Conservation (phyloP, 2,329 filamentous ascomycete genomes). For the Trichoderma hamatum region DNA sequence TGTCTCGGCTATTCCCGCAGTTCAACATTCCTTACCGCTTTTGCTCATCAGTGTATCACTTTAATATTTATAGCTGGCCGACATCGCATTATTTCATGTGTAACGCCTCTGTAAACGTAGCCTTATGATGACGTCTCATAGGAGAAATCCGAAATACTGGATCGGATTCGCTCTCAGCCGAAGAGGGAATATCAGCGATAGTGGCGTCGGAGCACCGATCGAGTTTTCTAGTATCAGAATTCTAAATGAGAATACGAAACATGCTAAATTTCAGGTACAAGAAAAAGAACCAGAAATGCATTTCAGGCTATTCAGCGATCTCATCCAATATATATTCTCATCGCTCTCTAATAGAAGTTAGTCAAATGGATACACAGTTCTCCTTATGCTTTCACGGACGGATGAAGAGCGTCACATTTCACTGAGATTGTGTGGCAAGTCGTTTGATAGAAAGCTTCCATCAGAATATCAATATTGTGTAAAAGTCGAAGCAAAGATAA, state of each 20-base stretch:
- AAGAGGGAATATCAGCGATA: background rate
- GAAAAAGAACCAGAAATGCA: background rate
- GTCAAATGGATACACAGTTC: background rate
- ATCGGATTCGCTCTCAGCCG: background rate
- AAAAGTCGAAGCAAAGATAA: background rate
- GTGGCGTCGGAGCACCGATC: background rate
- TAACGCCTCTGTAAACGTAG: background rate
- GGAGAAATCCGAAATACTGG: background rate
- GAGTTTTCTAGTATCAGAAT: background rate
- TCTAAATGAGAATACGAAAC: background rate
- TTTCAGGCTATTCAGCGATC: background rate
- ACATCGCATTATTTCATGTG: background rate
- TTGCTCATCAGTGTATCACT: background rate
- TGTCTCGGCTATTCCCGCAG: background rate
- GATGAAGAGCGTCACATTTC: too few relatives aligned
- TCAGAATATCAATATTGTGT: conserved; percentile 2
- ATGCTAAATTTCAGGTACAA: too few relatives aligned
- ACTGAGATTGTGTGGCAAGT: background rate
- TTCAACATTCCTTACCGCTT: background rate
- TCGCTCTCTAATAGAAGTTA: background rate
- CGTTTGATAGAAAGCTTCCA: background rate
- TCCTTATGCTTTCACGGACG: too few relatives aligned
- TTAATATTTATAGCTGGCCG: background rate
- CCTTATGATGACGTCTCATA: background rate
- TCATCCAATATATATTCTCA: background rate